Evolutionary conservation across 148 eudicot species (phyloP).

Genomic region (Chenopodium album): DNA sequence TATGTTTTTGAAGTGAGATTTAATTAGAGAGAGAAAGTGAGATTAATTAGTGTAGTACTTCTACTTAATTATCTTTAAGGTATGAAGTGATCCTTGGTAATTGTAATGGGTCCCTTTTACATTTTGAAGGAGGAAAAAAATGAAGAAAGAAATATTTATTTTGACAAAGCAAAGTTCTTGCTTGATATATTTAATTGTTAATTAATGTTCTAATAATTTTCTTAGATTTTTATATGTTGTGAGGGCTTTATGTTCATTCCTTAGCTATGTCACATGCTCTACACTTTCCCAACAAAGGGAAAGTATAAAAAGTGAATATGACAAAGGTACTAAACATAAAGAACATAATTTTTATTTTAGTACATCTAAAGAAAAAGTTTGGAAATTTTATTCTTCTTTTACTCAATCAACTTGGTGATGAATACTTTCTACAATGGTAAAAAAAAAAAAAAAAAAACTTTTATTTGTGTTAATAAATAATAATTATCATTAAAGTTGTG

Average conservation of each 20-base stretch:
- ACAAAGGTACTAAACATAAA: conserved; percentile 36
- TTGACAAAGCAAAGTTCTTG: conserved; percentile 13
- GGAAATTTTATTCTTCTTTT: conserved; percentile 24
- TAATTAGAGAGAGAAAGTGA: conserved; percentile 13
- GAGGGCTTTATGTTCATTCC: conserved; percentile 26
- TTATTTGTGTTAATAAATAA: not conserved
- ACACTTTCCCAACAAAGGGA: conserved; percentile 48
- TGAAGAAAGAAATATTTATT: not conserved
- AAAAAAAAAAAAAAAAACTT: not conserved
- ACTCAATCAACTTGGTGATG: conserved; percentile 6
- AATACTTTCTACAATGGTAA: not conserved
- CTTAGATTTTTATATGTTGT: not conserved
- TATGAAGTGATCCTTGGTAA: conserved; percentile 42
- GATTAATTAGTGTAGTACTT: not conserved
- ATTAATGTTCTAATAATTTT: not conserved
- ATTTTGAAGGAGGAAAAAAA: conserved; percentile 20
- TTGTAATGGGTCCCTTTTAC: conserved; percentile 41
- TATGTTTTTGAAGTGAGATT: conserved; percentile 16
- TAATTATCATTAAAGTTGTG: not conserved
- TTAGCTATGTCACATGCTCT: conserved; percentile 52
- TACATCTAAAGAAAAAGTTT: conserved; percentile 21
- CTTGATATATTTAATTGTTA: not conserved
- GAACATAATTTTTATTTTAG: conserved; percentile 21
- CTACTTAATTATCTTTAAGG: conserved; percentile 9
- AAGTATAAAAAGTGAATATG: conserved; percentile 38